Base-by-base conservation (phyloP, 169 alveolate genomes). In the Cryptosporidium sp. region DNA sequence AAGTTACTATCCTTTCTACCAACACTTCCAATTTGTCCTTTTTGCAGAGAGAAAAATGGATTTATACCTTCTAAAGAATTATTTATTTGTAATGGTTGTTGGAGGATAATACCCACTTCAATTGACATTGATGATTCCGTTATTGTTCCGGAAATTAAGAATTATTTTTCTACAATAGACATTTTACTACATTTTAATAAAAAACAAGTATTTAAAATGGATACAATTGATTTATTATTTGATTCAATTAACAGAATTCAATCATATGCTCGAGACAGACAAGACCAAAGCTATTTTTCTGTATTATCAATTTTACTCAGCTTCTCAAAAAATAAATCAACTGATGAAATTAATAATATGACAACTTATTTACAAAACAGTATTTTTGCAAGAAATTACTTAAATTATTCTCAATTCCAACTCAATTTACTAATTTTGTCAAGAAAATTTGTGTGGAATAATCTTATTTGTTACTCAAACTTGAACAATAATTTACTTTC, bases 101-200 rank as follows among this genome's bases (percentile, higher is more conserved):
- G 33, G 43, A 59, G 48, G 0, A 9, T 45, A 8, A 26, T 80
- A n/a, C 74, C 89, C 6, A 80, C 89, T 23, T 61, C 80, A 23
- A 41, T 80, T 37, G 89, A 80, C 62, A 80, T 80, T 35, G 89
- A 65, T 12, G 21, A 23, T 73, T 73, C 86, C 0, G 43, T 58
- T 55, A 51, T 52, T 10, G 35, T 73, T 23, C 86, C 86, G 4
- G 86, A 73, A 73, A 52, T 59, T 31, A 55, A 51, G 45, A 18
- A 33, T 10, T 73, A 73, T 55, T 73, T 73, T n/a, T 73, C 86
- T 52, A 37, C 70, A 18, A 37, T 73, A 31, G 86, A 73, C 10
- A 73, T 73, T 33, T 73, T 59, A 16, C 71, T 73, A 10, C 1
- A 52, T 33, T 52, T 52, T 33, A 73, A 73, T 3, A 65, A 65